Evolutionary conservation across 805 yeast genomes (phyloP), one percentile per base, ranked within the genome.

Genomic region (Naumovozyma castellii): DNA sequence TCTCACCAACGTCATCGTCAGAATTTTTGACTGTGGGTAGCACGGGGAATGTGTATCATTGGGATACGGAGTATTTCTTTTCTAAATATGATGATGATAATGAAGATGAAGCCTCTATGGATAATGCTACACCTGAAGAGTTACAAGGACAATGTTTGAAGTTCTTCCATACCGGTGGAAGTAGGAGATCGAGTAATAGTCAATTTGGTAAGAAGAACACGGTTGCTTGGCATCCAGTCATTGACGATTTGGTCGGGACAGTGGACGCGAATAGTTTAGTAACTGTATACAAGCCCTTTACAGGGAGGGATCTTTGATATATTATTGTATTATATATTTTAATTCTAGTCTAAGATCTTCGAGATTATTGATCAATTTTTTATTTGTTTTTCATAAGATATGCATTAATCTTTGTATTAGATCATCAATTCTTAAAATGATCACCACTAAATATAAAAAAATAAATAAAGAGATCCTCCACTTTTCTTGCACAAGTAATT

Each of bases 11-110:
- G 4, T 51, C 54, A 3, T 51, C 64, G 3, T 49, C 58, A 3
- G 57, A 56, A 37, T 51, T 59, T 34, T 32, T 58, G 14, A 51
- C 62, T 5, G 59, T 58, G 13, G 63, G 64, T 28, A 53, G 51
- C 14, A 45, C 55, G 6, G 64, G 63, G 18, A 56, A 56, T 34
- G 56, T 59, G 5, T 57, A 59, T 42, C 64, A 59, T 18, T 59
- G 64, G 64, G 59, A 58, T 40, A 39, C 56, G 29, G 70, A 66
- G 43, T 64, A 48, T 31, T 60, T 56, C 35, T 61, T 59, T 18
- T 68, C 69, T 20, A 72, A 65, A 22, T 71, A 67, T 22, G 71
- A 62, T 8, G 74, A 67, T 15, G 69, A 64, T 14, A 66, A 57
- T 18, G 71, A 62, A n/a, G 69, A 64, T 4, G 60, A 54, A 2